Base-by-base conservation (phyloP, 2,329 filamentous ascomycete genomes). In the Colletotrichum graminicola region DNA sequence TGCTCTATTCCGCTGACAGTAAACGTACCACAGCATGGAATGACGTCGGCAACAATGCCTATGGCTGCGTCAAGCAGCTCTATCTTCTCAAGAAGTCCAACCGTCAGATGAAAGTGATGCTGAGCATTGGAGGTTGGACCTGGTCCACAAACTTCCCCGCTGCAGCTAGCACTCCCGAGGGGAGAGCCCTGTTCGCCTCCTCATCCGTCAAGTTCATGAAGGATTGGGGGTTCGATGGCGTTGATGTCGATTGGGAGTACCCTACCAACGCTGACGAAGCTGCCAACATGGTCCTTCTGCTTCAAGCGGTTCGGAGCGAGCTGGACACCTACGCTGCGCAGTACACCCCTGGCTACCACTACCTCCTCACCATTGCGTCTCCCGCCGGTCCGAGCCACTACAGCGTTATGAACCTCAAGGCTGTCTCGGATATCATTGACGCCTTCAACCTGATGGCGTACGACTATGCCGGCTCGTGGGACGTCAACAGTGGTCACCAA, bases 61-160 rank as follows among this genome's bases (percentile, higher is more conserved):
- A 94, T 76, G 94, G 94, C 54, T 92, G 90, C 76, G 80, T 94
- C 73, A 94, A 94, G 82, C 93, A 95, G 78, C 83, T 97, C 1
- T 93, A 88, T 78, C 80, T 93, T 0, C 86, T 93, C 62, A 97
- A 97, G 84, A 91, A 94, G 81, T 82, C 86, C 74, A 89, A 97
- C 79, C 89, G 93, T 23, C 89, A 92, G 61, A 81, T 97, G 68
- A 97, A 97, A 81, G 86, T 92, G 1, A 82, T 96, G 18, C 86
- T 96, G 11, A 94, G 91, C 39, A 92, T 97, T 71, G 94, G 94
- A 47, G 94, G 94, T 16, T 96, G 91, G 90, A 93, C 90, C 0
- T 94, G 92, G 79, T 93, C 91, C 5, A 81, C 87, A 62, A 92
- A 93, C 75, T 94, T 95, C 77, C 84, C 89, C 0, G 82, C 83